Base-by-base conservation (phyloP, 345 rosid species). In the Lenwebbia sp. region DNA sequence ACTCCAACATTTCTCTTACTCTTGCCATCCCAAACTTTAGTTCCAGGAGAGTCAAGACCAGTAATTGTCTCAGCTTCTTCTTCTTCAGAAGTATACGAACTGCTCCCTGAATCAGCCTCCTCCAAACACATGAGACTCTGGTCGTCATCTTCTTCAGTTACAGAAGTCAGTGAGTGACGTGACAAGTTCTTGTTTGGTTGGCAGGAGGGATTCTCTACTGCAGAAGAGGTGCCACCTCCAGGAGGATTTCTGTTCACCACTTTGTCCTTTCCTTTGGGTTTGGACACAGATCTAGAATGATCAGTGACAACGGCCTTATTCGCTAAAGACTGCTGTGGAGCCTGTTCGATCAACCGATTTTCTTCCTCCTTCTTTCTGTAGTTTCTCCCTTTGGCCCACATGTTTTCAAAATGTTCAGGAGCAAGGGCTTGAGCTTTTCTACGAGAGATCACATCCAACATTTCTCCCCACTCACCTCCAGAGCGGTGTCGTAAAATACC, bases 351-450 rank as follows among this genome's bases (percentile, higher is more conserved):
- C 30, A 86, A n/a, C 82, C 65, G 81, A 87, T 90, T 89, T 88
- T 90, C 91, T 25, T 89, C 90, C 82, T 91, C 92, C 89, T 91
- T 95, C 89, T 88, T 93, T 88, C 82, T 91, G 89, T 96, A 96
- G 60, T 95, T 92, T 92, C 95, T 94, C 89, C 99, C 99, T 91
- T 96, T 98, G 25, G 99, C 89, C 99, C 99, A 98, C 94, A 98
- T 91, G 88, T 95, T 96, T 81, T 98, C 99, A 87, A 98, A 93
- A 92, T 98, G 92, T 90, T 96, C 99, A 13, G 99, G 98, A 83
- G 99, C 96, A 90, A 98, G 99, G 54, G 92, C 93, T 85, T 92
- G 95, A 84, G 94, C 93, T 92, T 94, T 98, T 92, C 96, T 98
- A 70, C 90, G 95, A 55, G 98, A 94, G 88, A 96, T 88, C 90